phyloP scores from a whole-genome alignment of 2,329 filamentous ascomycete species.

The Canariomyces notabilis region DNA sequence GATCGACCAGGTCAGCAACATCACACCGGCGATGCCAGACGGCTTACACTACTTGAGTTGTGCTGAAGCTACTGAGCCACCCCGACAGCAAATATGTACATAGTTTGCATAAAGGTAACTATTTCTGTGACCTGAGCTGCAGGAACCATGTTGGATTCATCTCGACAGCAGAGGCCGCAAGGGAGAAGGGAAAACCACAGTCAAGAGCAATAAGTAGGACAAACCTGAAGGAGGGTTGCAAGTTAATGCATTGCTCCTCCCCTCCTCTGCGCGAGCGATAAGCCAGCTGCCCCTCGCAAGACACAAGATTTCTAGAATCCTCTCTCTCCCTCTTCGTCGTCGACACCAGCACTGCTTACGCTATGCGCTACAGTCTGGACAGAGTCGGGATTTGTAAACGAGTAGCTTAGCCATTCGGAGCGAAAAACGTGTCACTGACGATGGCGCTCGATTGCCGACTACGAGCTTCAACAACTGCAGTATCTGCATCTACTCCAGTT shows the following conservation, averaged over 20 bases:
- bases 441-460: no score
- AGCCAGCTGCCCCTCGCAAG: neutral
- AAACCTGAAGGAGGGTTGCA: neutral
- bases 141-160: constrained; percentile 1
- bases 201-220: no score
- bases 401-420: no score
- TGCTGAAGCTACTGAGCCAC: neutral
- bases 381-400: no score
- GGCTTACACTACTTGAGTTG: neutral
- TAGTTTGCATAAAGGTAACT: no score
- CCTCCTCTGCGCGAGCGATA: neutral
- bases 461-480: no score
- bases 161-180: neutral
- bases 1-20: neutral
- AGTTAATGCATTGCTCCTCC: neutral
- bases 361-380: no score
- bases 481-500: no score
- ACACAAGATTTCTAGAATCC: no score
- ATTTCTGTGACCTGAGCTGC: constrained; percentile 1
- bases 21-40: neutral
- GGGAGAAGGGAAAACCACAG: no score
- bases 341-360: neutral
- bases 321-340: neutral
- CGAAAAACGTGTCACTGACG: neutral
- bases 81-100: no score